Evolutionary conservation across 306 rosid genomes (phyloP).

Genomic region (Cicer judaicum): DNA sequence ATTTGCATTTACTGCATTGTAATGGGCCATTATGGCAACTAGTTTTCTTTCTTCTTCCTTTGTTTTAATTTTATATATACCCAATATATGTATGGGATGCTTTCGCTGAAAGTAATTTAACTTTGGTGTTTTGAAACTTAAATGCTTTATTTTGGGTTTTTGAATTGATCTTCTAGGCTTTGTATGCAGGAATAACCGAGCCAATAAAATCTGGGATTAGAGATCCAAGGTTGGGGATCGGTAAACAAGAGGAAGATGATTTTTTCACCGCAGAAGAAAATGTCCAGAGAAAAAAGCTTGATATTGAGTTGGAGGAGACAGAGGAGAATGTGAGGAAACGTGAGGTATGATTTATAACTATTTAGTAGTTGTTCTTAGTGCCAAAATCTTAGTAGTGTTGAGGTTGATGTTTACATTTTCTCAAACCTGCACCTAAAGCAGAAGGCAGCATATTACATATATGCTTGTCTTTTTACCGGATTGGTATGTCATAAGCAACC

Average conservation of each 20-base stretch:
- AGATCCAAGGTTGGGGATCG: constrained; percentile 89
- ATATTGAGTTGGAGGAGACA: constrained; percentile 86
- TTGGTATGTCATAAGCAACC: constrained; percentile 89
- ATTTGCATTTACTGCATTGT: constrained; percentile 12
- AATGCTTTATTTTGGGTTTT: constrained; percentile 27
- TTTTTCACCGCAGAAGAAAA: constrained; percentile 98
- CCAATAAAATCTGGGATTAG: constrained; percentile 96
- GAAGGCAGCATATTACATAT: constrained; percentile 97
- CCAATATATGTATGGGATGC: constrained; percentile 1
- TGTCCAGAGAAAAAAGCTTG: constrained; percentile 85
- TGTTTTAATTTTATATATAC: constrained; percentile 24
- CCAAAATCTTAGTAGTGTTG: constrained; percentile 56
- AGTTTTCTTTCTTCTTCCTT: not conserved
- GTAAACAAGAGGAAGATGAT: constrained; percentile 95
- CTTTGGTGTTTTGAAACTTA: constrained; percentile 9
- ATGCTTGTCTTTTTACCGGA: constrained; percentile 91
- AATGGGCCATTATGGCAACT: not conserved
- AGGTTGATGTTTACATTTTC: constrained; percentile 86
- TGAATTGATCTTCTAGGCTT: constrained; percentile 27
- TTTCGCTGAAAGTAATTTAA: constrained; percentile 13
- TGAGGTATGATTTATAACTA: constrained; percentile 72
- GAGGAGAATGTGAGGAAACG: constrained; percentile 85
- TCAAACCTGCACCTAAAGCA: constrained; percentile 83
- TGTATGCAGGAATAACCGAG: constrained; percentile 73
- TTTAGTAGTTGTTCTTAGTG: constrained; percentile 43